phyloP scores from a whole-genome alignment of 257 asterid genomes.

The Rehmannia glutinosa region DNA sequence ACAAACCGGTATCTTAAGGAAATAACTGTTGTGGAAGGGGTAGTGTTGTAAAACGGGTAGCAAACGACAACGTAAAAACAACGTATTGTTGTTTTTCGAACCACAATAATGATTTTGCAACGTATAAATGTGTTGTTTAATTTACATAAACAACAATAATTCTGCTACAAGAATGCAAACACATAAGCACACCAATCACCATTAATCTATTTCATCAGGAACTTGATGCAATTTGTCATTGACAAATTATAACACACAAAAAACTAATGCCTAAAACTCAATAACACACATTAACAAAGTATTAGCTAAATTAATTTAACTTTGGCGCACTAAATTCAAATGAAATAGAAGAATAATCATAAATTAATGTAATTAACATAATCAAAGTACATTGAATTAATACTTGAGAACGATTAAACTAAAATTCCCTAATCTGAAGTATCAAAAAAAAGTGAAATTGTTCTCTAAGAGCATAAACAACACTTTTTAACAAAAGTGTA shows the following conservation, averaged over 20 bases:
- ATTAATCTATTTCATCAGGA: too few relatives aligned
- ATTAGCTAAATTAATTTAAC: not conserved
- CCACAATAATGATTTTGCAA: too few relatives aligned
- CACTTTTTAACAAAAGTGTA: slow-evolving; percentile 22
- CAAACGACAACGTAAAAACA: too few relatives aligned
- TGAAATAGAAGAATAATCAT: slow-evolving; percentile 21
- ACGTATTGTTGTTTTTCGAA: too few relatives aligned
- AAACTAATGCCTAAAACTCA: not conserved
- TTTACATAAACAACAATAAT: too few relatives aligned
- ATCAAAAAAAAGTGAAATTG: slow-evolving; percentile 3
- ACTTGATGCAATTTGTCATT: not conserved
- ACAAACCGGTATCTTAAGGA: too few relatives aligned
- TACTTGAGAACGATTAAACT: slow-evolving; percentile 1
- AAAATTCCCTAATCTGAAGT: slow-evolving; percentile 13
- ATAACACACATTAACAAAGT: not conserved
- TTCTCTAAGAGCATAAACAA: slow-evolving; percentile 8
- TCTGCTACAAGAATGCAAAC: not conserved
- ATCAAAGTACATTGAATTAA: slow-evolving; percentile 13
- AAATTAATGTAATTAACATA: slow-evolving; percentile 1
- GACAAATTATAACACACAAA: not conserved
- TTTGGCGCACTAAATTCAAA: not conserved
- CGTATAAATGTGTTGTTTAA: too few relatives aligned
- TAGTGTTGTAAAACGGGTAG: too few relatives aligned
- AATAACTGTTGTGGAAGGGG: too few relatives aligned
- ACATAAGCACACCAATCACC: not conserved